Percentiles rank a stretch among this genome's conserved stretches.
Evolutionary conservation across 495 filamentous ascomycete species (phyloP).

Genomic region (Geopyxis carbonaria): DNA sequence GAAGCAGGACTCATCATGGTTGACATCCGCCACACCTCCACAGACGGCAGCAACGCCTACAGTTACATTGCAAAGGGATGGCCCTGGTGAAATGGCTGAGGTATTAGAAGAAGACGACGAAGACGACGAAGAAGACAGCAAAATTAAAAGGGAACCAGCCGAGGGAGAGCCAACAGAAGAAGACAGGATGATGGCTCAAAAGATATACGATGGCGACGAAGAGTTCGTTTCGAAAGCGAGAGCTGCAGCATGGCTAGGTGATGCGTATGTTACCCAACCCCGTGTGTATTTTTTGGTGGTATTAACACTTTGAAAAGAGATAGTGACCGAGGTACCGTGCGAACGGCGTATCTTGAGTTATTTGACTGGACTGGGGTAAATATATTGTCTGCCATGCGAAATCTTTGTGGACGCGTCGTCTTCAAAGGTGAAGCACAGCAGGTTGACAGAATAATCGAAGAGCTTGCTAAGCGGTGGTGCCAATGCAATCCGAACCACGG

Average conservation of each 20-base stretch:
- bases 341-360: slow-evolving; percentile 78
- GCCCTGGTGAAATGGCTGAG: slow-evolving; percentile 21
- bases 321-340: slow-evolving; percentile 42
- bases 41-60: slow-evolving; percentile 18
- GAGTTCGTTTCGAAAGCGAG: slow-evolving; percentile 55
- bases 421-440: slow-evolving; percentile 91
- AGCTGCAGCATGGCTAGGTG: slow-evolving; percentile 80
- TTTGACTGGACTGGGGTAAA: slow-evolving; percentile 75
- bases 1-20: slow-evolving; percentile 17
- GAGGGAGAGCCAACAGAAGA: slow-evolving; percentile 38
- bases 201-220: slow-evolving; percentile 75
- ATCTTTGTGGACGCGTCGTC: slow-evolving; percentile 65
- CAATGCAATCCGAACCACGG: slow-evolving; percentile 87
- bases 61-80: slow-evolving; percentile 23
- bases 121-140: slow-evolving; percentile 6
- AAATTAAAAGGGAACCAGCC: background rate
- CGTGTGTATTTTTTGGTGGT: background rate
- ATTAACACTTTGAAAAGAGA: slow-evolving; percentile 26
- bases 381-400: slow-evolving; percentile 60
- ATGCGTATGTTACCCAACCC: slow-evolving; percentile 28
- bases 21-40: slow-evolving; percentile 14
- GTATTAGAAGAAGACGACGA: slow-evolving; percentile 12
- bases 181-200: slow-evolving; percentile 54
- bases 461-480: slow-evolving; percentile 79
- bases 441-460: slow-evolving; percentile 80